Evolutionary conservation across 2,329 filamentous ascomycete genomes (phyloP).

Genomic region (Exophiala dermatitidis): DNA sequence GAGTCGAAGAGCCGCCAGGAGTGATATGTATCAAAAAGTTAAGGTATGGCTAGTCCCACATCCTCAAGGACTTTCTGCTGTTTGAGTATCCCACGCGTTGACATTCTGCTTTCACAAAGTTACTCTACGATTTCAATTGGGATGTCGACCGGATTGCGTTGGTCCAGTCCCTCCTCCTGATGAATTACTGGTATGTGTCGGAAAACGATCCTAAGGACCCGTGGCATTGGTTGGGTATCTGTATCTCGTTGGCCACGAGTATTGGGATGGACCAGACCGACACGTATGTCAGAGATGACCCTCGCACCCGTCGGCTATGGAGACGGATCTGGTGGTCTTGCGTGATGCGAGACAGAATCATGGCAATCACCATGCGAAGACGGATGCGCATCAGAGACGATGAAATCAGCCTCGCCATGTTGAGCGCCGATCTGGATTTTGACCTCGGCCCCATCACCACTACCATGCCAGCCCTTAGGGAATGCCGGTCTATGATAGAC

Average conservation of each 20-base stretch:
- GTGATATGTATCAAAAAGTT: constrained; percentile 68
- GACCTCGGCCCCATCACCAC: constrained; percentile 8
- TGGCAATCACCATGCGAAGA: constrained; percentile 85
- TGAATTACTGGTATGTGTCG: constrained; percentile 97
- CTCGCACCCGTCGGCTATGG: constrained; percentile 59
- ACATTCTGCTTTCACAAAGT: constrained; percentile 42
- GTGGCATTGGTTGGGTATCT: constrained; percentile 99
- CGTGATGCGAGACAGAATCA: constrained; percentile 86
- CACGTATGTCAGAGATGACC: constrained; percentile 39
- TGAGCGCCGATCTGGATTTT: constrained; percentile 12
- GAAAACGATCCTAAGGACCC: constrained; percentile 96
- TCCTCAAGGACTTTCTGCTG: too few relatives aligned
- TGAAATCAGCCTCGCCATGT: constrained; percentile 19
- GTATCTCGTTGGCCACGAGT: constrained; percentile 83
- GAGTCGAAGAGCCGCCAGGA: constrained; percentile 67
- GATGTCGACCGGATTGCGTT: constrained; percentile 81
- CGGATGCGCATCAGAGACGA: constrained; percentile 88
- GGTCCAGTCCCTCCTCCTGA: constrained; percentile 80
- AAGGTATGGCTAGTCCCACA: constrained; percentile 58
- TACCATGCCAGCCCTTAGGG: constrained; percentile 5
- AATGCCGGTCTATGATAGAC: constrained; percentile 9
- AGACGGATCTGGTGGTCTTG: constrained; percentile 99
- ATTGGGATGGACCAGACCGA: constrained; percentile 70
- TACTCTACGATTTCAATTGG: constrained; percentile 90
- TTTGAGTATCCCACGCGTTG: not conserved